Base-by-base conservation (phyloP, 2,329 filamentous ascomycete genomes). In the Scedosporium boydii region DNA sequence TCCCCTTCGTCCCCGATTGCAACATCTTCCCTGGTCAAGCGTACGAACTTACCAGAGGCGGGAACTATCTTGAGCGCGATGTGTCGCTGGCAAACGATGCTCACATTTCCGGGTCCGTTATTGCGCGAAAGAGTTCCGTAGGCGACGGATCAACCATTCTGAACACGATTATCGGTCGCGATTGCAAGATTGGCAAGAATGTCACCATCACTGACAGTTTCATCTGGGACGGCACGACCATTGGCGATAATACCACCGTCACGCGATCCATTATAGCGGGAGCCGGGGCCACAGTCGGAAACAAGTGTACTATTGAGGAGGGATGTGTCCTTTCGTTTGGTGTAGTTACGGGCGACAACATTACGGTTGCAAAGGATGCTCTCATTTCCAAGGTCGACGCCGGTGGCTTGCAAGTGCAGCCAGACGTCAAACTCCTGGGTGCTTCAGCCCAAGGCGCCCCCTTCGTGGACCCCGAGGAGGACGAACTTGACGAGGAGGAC, bases 1-100 rank as follows among this genome's bases (percentile, higher is more conserved):
- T 92, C 69, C 93, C 95, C 1, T 82, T 97, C 51, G 89, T 91
- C 63, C 93, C 93, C 2, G 93, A 97, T 71, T 93, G 87, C 71
- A 97, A 98, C 70, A 77, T 97, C 23, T 77, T 95, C 1, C 83
- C 85, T 1, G 88, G 85, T 51, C 90, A 96, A 68, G 86, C 85
- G 1, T 97, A 95, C 73, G 84, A 85, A 66, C 81, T 91, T 21
- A 65, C 63, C n/a, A 26, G 55, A 21, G 60, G 53, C 2, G 59
- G 59, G 12, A 61, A 59, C 41, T 63, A 64, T 27, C 85, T 90
- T 66, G 93, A 97, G 74, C 84, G 89, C 62, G 87, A 87, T 12
- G 91, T 96, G 1, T 83, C 86, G 38, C 75, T 96, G 26, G 87
- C 88, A 12, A 82, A 87, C 59, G 88, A 88, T n/a, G 88, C 88